Base-by-base conservation (phyloP, 257 asterid genomes). In the Eucommia ulmoides region DNA sequence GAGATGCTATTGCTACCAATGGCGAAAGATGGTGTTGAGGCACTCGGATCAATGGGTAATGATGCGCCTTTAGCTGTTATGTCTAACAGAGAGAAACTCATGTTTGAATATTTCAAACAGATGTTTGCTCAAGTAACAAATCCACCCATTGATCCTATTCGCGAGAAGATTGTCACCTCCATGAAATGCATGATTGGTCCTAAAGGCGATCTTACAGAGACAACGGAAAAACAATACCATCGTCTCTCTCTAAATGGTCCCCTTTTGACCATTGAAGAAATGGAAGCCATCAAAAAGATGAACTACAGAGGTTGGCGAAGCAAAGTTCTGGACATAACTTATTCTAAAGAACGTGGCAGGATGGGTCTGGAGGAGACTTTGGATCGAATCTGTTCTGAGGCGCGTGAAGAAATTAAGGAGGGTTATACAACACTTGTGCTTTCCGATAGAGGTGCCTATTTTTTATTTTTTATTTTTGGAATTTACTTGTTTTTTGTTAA, bases 11-110 rank as follows among this genome's bases (percentile, higher is more conserved):
- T 91, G 46, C 76, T 91, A 12, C 99, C 99, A 10, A 91, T 91
- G 99, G 99, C 97, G 0, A 91, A 83, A 73, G 94, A 81, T 65
- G 99, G 97, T 23, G 56, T 73, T 19, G 99, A 91, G 70, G 92
- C 99, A 67, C 99, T 91, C 52, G 99, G 99, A 47, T 91, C 99
- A 14, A 91, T 91, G 99, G 99, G 99, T 57, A 91, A 91, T 49
- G 97, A 91, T 67, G 91, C 99, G 52, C 99, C 97, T 17, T 64
- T 91, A 69, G 99, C 99, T 21, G 99, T 91, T 61, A 86, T 91
- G 96, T 91, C 99, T 45, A 68, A 72, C 57, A 75, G 96, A 72
- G 99, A 91, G 81, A 91, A 91, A 55, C 95, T 91, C 25, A 75
- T 80, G 16, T 91, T 81, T 29, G 99, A 91, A 59, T 91, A 91